Evolutionary conservation across 352 stramenopile genomes (phyloP).

Genomic region (Pythium coloratum): DNA sequence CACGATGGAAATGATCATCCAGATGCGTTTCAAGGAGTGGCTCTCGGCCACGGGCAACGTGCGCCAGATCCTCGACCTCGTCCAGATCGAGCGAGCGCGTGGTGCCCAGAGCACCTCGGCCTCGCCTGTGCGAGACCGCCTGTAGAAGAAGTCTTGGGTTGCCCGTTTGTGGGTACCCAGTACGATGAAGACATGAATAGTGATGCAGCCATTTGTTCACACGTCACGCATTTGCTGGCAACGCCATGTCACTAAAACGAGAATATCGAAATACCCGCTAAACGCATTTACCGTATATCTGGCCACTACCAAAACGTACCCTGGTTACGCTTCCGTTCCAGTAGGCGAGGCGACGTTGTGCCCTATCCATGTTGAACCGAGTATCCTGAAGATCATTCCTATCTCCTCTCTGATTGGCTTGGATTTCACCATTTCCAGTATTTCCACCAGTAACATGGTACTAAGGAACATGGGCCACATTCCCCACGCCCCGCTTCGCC

Average conservation of each 20-base stretch:
- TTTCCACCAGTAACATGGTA: constrained; percentile 37
- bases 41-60: constrained; percentile 83
- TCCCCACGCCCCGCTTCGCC: not conserved
- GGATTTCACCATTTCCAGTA: not conserved
- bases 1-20: constrained; percentile 80
- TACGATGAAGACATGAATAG: not conserved
- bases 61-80: constrained; percentile 87
- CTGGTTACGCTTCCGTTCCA: constrained; percentile 3
- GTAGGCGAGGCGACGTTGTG: constrained; percentile 21
- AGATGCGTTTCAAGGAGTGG: constrained; percentile 88
- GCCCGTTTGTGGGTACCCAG: no score
- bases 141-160: not conserved
- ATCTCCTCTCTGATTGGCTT: constrained; percentile 33
- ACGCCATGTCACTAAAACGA: not conserved
- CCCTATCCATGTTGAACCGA: constrained; percentile 13
- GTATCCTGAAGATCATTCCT: constrained; percentile 17
- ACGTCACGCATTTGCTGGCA: not conserved
- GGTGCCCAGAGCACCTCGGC: constrained; percentile 16
- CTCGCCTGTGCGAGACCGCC: constrained; percentile 11
- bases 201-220: constrained; percentile 1
- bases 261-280: not conserved
- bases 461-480: constrained; percentile 58
- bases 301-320: not conserved
- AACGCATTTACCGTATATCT: not conserved
- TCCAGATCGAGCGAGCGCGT: constrained; percentile 70